These are phyloP conservation scores for Gynandropsis gynandra DNA, from an alignment of 345 rosid species.

Conservation along the genomic window DNA sequence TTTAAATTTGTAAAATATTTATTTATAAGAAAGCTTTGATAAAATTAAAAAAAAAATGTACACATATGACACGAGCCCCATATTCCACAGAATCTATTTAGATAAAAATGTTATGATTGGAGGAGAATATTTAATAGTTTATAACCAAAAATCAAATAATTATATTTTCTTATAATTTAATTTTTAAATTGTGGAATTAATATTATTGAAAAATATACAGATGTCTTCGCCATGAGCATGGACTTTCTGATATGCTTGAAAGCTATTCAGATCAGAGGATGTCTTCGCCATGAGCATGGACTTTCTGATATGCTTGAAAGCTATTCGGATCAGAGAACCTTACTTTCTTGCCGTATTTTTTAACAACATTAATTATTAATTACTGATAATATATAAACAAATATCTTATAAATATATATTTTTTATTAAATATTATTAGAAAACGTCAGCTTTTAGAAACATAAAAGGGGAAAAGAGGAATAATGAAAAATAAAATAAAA, in stretches of 20 bases:
- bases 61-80: neutral
- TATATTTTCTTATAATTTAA: no score
- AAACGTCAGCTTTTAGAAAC: constrained; percentile 4
- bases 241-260: constrained; percentile 9
- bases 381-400: no score
- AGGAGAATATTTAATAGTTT: neutral
- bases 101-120: neutral
- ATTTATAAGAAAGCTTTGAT: no score
- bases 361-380: constrained; percentile 10
- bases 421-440: neutral
- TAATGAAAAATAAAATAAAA: neutral
- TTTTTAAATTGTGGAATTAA: neutral
- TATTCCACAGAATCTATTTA: neutral
- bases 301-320: constrained; percentile 6
- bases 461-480: constrained; percentile 4
- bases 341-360: constrained; percentile 13
- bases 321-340: constrained; percentile 5
- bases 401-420: neutral
- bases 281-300: neutral
- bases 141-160: neutral
- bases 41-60: no score
- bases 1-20: no score
- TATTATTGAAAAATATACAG: constrained; percentile 5
- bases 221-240: constrained; percentile 1
- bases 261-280: constrained; percentile 5